A percentile compares a stretch with the other conserved stretches of the same genome.
Evolutionary conservation across 2,329 filamentous ascomycete genomes (phyloP).

Genomic region (Diaporthe citriasiana): DNA sequence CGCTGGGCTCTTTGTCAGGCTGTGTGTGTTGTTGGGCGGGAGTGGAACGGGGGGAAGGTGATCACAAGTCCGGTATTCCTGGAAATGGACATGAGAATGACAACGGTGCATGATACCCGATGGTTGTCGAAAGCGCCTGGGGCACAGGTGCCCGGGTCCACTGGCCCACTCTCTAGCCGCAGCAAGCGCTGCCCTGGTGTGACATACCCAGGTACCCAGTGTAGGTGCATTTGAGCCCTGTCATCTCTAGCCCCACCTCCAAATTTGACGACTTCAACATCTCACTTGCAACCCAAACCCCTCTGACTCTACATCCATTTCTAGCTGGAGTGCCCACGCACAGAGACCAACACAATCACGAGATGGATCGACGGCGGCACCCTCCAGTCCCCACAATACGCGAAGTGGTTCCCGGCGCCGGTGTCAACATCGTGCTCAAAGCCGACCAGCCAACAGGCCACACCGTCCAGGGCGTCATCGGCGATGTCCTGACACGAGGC

Average conservation of each 20-base stretch:
- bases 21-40: slow-evolving; percentile 45
- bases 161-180: background rate
- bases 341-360: background rate
- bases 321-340: background rate
- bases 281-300: background rate
- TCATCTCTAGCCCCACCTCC: background rate
- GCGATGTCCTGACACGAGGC: slow-evolving; percentile 77
- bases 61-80: slow-evolving; percentile 46
- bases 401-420: slow-evolving; percentile 71
- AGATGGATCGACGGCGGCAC: slow-evolving; percentile 23
- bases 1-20: slow-evolving; percentile 47
- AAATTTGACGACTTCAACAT: background rate
- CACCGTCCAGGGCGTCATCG: slow-evolving; percentile 76
- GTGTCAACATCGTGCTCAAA: slow-evolving; percentile 82
- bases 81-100: background rate
- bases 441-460: slow-evolving; percentile 81
- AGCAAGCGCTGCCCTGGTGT: background rate
- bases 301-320: background rate
- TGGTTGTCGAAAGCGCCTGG: too few species aligned
- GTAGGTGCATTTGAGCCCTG: background rate
- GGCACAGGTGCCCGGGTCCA: too few species aligned
- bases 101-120: too few species aligned
- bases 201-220: too few species aligned
- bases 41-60: slow-evolving; percentile 46
- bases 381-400: slow-evolving; percentile 59